Conservation (phyloP, 208 protist species). For the Acanthamoeba healyi region DNA sequence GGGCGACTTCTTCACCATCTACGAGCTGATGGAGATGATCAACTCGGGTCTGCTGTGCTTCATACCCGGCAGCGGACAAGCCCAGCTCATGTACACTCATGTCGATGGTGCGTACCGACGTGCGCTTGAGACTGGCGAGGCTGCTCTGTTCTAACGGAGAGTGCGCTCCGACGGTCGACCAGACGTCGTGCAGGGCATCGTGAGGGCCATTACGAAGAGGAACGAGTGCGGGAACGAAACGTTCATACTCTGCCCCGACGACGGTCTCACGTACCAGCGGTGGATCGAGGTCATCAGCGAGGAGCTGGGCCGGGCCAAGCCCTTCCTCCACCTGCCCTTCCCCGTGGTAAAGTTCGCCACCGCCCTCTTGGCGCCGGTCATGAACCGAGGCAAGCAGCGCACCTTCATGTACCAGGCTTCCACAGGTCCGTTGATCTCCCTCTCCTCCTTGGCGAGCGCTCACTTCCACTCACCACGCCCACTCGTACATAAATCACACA, state of each 20-base stretch:
- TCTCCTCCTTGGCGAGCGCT: no score
- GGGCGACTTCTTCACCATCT: constrained; percentile 56
- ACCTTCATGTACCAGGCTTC: constrained; percentile 37
- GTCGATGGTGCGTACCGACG: constrained; percentile 32
- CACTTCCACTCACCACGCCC: no score
- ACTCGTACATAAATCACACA: no score
- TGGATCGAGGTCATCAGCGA: constrained; percentile 56
- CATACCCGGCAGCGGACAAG: constrained; percentile 42
- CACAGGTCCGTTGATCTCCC: background rate
- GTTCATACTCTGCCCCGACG: constrained; percentile 28
- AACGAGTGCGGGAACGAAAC: background rate
- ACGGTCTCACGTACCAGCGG: constrained; percentile 37
- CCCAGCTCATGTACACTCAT: constrained; percentile 49
- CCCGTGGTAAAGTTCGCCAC: constrained; percentile 56
- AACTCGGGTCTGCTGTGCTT: constrained; percentile 62
- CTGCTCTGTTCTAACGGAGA: no score
- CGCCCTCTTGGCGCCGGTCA: constrained; percentile 47
- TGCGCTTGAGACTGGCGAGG: no score
- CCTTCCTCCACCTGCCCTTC: constrained; percentile 64
- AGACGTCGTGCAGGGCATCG: constrained; percentile 64
- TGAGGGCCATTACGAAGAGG: background rate
- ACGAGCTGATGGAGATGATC: constrained; percentile 67
- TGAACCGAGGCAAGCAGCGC: constrained; percentile 44
- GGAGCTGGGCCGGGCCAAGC: background rate
- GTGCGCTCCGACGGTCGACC: no score